phyloP scores from a whole-genome alignment of 805 yeast genomes.

The Saccharomycopsis guyanensis region DNA sequence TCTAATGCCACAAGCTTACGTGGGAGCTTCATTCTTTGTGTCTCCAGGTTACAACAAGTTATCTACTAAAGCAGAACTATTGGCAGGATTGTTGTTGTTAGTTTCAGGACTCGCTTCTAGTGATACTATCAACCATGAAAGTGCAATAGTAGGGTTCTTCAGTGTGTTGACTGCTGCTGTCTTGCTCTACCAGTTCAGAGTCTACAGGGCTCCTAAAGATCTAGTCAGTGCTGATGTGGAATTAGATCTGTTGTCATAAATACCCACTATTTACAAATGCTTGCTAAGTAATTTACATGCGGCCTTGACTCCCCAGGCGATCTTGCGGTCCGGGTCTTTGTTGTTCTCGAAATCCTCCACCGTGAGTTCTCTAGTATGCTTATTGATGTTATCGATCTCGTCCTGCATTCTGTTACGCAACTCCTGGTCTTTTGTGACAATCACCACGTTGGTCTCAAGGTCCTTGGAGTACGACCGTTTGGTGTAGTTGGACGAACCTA shows the following conservation, averaged over 20 bases:
- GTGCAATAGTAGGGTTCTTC: not conserved
- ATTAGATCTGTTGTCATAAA: not conserved
- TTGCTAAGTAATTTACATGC: slow-evolving; percentile 29
- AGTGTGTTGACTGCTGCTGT: not conserved
- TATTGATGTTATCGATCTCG: slow-evolving; percentile 57
- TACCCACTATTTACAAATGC: not conserved
- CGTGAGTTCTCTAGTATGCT: slow-evolving; percentile 43
- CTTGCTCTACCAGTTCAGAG: not conserved
- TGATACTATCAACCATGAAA: not conserved
- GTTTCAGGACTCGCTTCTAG: not conserved
- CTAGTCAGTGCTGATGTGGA: not conserved
- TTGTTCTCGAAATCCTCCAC: slow-evolving; percentile 48
- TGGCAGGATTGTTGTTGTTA: not conserved
- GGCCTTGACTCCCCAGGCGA: slow-evolving; percentile 54
- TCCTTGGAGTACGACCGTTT: slow-evolving; percentile 82
- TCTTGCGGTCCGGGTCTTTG: slow-evolving; percentile 49
- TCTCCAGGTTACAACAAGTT: not conserved
- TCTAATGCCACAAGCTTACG: slow-evolving; percentile 5
- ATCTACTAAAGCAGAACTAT: not conserved
- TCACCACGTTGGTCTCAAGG: slow-evolving; percentile 77
- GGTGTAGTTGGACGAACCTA: slow-evolving; percentile 94
- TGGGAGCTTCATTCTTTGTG: not conserved
- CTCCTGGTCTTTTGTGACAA: slow-evolving; percentile 59
- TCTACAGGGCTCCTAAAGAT: not conserved
- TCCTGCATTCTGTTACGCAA: slow-evolving; percentile 48